Evolutionary conservation across 441 rosid species (phyloP).

Genomic region (Gossypium schwendimanii): DNA sequence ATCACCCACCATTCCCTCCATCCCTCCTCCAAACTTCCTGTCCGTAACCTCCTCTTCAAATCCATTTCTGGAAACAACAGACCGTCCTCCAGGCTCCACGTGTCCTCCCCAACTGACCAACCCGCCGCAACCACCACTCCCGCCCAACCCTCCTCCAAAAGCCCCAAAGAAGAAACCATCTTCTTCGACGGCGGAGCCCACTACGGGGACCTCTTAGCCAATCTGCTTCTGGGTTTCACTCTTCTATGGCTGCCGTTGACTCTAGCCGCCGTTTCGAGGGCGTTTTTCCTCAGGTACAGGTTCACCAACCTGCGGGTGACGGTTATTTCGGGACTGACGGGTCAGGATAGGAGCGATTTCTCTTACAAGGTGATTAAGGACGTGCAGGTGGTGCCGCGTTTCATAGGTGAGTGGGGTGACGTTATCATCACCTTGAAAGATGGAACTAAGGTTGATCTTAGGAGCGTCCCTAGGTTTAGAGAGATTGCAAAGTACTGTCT

Average conservation of each 20-base stretch:
- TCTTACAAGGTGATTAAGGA: conserved; percentile 76
- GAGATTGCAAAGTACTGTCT: conserved; percentile 72
- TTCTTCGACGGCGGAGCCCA: conserved; percentile 93
- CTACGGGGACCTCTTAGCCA: conserved; percentile 79
- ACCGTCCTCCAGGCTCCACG: conserved; percentile 41
- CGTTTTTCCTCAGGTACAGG: conserved; percentile 74
- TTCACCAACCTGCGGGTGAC: conserved; percentile 87
- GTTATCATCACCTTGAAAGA: conserved; percentile 61
- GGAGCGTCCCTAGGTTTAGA: conserved; percentile 86
- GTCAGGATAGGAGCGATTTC: conserved; percentile 78
- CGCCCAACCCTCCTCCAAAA: conserved; percentile 25
- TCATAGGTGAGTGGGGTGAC: conserved; percentile 92
- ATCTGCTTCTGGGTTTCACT: conserved; percentile 73
- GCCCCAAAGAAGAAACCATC: conserved; percentile 50
- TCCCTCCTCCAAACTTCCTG: conserved; percentile 26
- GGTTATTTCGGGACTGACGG: conserved; percentile 84
- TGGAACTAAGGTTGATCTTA: conserved; percentile 71
- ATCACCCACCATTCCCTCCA: conserved; percentile 21
- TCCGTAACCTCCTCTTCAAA: conserved; percentile 19
- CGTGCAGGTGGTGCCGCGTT: conserved; percentile 83
- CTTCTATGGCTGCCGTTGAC: conserved; percentile 85
- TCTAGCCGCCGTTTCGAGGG: conserved; percentile 73
- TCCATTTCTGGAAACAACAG: conserved; percentile 16
- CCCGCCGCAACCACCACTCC: conserved; percentile 23
- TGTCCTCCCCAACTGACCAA: conserved; percentile 51